Conservation (phyloP, 495 filamentous ascomycete genomes). For the Delitschia confertaspora region DNA sequence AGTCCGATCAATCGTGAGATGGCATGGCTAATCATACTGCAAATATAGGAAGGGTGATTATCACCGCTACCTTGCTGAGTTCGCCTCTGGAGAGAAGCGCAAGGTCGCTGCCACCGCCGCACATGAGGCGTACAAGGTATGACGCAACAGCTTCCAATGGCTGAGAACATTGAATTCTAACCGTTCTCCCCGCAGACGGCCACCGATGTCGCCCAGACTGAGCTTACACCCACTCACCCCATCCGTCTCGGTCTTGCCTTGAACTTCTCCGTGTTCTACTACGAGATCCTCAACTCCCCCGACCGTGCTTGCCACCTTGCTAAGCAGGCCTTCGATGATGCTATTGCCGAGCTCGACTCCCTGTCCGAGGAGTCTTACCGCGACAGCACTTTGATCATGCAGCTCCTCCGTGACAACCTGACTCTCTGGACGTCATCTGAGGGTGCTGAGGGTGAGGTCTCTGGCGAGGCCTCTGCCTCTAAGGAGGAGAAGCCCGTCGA, state of each 20-base stretch:
- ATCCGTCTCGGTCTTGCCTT: constrained; percentile 97
- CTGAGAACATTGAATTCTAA: too few relatives aligned
- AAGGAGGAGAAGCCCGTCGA: constrained; percentile 60
- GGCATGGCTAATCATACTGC: constrained; percentile 12
- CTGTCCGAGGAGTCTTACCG: constrained; percentile 98
- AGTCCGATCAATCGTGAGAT: too few relatives aligned
- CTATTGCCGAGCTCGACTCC: constrained; percentile 98
- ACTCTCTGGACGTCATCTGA: constrained; percentile 99
- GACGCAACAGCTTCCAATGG: constrained; percentile 22
- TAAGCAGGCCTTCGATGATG: constrained; percentile 99
- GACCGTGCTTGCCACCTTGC: constrained; percentile 98
- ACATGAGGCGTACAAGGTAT: constrained; percentile 91
- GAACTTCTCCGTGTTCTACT: constrained; percentile 99
- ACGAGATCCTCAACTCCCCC: constrained; percentile 98
- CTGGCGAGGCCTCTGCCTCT: constrained; percentile 40
- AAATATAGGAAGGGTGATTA: constrained; percentile 93
- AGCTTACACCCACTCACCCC: constrained; percentile 95
- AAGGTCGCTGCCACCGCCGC: constrained; percentile 91
- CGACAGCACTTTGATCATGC: constrained; percentile 99
- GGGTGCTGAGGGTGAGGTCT: constrained; percentile 68
- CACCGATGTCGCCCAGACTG: constrained; percentile 95
- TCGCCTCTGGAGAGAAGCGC: constrained; percentile 93
- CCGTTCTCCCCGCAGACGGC: constrained; percentile 57
- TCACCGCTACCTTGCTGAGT: constrained; percentile 98
- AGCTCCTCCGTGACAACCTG: constrained; percentile 97